Conservation (phyloP, 2,329 filamentous ascomycete species). For the Claviceps humidiphila region DNA sequence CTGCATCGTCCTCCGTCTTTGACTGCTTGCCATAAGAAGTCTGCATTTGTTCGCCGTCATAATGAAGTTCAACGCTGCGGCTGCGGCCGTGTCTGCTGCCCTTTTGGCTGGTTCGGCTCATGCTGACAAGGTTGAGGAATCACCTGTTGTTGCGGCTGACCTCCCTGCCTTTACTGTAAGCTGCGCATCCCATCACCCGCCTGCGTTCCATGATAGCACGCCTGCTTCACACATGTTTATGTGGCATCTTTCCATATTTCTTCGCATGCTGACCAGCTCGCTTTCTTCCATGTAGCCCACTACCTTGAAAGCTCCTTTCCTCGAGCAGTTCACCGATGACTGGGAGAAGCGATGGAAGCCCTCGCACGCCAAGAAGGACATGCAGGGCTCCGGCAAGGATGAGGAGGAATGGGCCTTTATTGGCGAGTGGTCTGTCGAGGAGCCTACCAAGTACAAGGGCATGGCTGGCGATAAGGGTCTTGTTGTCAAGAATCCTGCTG, state of each 20-base stretch:
- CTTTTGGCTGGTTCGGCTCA: slow-evolving; percentile 56
- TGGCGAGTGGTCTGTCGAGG: slow-evolving; percentile 82
- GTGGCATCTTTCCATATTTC: background rate
- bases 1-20: slow-evolving; percentile 7
- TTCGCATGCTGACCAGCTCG: slow-evolving; percentile 11
- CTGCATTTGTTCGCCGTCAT: slow-evolving; percentile 34
- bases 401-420: slow-evolving; percentile 12
- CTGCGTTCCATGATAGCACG: background rate
- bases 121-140: slow-evolving; percentile 53
- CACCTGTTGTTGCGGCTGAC: slow-evolving; percentile 46
- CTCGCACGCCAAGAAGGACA: slow-evolving; percentile 92
- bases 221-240: background rate
- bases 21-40: background rate
- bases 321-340: slow-evolving; percentile 96
- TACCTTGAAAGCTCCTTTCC: slow-evolving; percentile 78
- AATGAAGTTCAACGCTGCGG: slow-evolving; percentile 76
- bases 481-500: slow-evolving; percentile 93
- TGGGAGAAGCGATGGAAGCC: slow-evolving; percentile 91
- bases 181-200: slow-evolving; percentile 10
- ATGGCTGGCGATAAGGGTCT: slow-evolving; percentile 93
- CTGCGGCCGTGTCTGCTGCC: slow-evolving; percentile 63
- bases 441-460: slow-evolving; percentile 79
- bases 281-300: slow-evolving; percentile 50
- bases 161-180: slow-evolving; percentile 82
- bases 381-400: slow-evolving; percentile 57